A percentile compares a stretch with the other conserved stretches of the same genome.
phyloP scores from a whole-genome alignment of 371 early-diverging fungal species.

The Sporodiniella umbellata region DNA sequence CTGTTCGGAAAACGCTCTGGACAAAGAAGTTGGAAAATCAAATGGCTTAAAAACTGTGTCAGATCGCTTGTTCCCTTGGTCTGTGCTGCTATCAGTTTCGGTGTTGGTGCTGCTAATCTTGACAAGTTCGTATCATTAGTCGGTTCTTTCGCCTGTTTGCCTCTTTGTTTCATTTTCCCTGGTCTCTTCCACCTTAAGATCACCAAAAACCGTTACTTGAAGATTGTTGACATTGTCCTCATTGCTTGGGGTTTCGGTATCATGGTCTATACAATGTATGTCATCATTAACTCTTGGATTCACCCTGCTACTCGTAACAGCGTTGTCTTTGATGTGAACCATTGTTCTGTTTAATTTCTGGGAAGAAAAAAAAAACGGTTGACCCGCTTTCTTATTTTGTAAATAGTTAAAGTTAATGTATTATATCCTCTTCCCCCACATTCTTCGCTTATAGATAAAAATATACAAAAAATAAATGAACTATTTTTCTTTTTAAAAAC shows the following conservation, averaged over 20 bases:
- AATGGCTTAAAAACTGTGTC: slow-evolving; percentile 66
- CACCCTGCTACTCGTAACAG: slow-evolving; percentile 12
- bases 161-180: slow-evolving; percentile 46
- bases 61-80: slow-evolving; percentile 50
- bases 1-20: slow-evolving; percentile 45
- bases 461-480: too few species aligned
- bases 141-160: slow-evolving; percentile 42
- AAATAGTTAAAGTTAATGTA: slow-evolving; percentile 1
- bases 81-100: slow-evolving; percentile 61
- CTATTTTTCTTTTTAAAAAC: too few species aligned
- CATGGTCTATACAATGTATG: slow-evolving; percentile 41
- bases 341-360: slow-evolving; percentile 5
- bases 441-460: too few species aligned
- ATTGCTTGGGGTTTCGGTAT: slow-evolving; percentile 56
- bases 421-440: too few species aligned
- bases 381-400: background rate
- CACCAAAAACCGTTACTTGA: slow-evolving; percentile 28
- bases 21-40: slow-evolving; percentile 31
- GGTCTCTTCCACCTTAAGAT: slow-evolving; percentile 66
- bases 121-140: slow-evolving; percentile 73
- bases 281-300: slow-evolving; percentile 39
- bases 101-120: slow-evolving; percentile 57
- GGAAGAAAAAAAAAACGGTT: too few species aligned
- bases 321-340: background rate
- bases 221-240: slow-evolving; percentile 40